phyloP scores from a whole-genome alignment of 176 grass and related monocot species.

The Alloteropsis semialata region DNA sequence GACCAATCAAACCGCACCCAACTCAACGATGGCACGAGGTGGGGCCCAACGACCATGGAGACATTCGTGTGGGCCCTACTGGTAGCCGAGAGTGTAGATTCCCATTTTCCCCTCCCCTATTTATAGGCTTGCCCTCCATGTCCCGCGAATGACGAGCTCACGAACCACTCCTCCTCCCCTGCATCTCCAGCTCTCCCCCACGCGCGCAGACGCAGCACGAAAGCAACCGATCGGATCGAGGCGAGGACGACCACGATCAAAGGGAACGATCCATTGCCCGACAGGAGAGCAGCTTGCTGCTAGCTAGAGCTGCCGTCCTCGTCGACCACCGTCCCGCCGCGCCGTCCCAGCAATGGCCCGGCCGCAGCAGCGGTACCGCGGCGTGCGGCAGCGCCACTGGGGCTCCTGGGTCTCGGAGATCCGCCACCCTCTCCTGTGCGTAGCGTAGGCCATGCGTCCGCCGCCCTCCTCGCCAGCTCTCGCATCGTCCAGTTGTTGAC shows the following conservation, averaged over 20 bases:
- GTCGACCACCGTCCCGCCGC: not conserved
- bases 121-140: constrained; percentile 32
- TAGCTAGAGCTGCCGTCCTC: not conserved
- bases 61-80: not conserved
- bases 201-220: not conserved
- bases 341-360: constrained; percentile 38
- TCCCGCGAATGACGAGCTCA: constrained; percentile 13
- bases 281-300: not conserved
- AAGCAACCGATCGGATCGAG: not conserved
- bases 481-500: not conserved
- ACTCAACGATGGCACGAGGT: not conserved
- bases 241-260: not conserved
- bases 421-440: constrained; percentile 89
- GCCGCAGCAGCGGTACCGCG: constrained; percentile 74
- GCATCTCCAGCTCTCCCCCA: not conserved
- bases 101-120: not conserved
- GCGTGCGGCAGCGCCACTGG: constrained; percentile 93
- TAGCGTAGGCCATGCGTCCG: not conserved
- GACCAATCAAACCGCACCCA: constrained; percentile 4
- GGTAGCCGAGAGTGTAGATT: not conserved
- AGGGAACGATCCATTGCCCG: not conserved
- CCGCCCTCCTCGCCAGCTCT: not conserved
- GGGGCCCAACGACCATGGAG: not conserved
- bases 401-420: constrained; percentile 99
- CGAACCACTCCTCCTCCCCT: not conserved